Evolutionary conservation across 129 eudicot species (phyloP), one percentile per base, ranked within the genome.

Genomic region (Kitagawia praeruptora): DNA sequence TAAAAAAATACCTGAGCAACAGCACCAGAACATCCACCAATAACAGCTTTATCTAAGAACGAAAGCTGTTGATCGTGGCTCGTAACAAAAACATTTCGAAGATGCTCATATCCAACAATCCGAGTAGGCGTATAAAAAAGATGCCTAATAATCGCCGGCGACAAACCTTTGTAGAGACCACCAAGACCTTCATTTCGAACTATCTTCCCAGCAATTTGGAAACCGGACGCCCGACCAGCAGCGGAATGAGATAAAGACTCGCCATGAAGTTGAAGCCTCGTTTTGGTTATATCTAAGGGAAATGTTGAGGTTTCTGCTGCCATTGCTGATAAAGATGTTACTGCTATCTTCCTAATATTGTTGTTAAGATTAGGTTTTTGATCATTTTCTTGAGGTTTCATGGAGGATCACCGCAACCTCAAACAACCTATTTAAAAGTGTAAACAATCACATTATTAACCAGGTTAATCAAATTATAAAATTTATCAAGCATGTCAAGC

Each of bases 231-330:
- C 7, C 81, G 86, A 66, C 80, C 85, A 21, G 72, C 18, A 12
- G 94, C 54, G n/a, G 83, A 73, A 63, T 41, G 71, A 16, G 92
- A 82, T 28, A 44, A 42, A 28, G 92, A 84, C 45, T 79, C 86
- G 75, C 84, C 84, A 73, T 85, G 93, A 71, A 93, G 85, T 48
- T 94, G 98, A 70, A 94, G 97, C 53, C 96, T 82, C 8, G 98
- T 94, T 79, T 94, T 94, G 25, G 88, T 89, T n/a, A 94, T 84
- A 82, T 94, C 98, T 25, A 94, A 88, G 4, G 98, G 98, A 77
- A 94, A 94, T 6, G 98, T 94, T 67, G 93, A 42, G 82, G 90
- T 86, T 54, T 94, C 98, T 42, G 98, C 98, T 78, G 76, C 89
- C 91, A 86, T 87, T 11, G 98, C 96, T 16, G 98, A 89, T 14